These are phyloP conservation scores for Pseudodiploospora longispora DNA, from an alignment of 2,329 filamentous ascomycete genomes.

Conservation along the genomic window DNA sequence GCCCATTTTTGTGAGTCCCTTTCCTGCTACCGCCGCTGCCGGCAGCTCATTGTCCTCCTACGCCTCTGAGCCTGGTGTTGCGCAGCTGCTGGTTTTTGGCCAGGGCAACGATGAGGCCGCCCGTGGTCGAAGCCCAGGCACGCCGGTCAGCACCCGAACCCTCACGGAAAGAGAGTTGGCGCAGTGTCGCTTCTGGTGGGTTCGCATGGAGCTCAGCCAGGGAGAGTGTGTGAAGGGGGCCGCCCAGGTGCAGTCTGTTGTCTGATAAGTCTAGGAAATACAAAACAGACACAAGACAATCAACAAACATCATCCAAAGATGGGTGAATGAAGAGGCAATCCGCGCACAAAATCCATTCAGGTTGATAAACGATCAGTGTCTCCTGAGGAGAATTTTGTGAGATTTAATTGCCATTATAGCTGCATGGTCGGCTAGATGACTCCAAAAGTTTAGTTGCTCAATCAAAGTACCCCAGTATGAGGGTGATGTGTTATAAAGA, in stretches of 20 bases:
- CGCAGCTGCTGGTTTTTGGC: constrained; percentile 47
- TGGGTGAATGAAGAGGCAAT: too few species aligned
- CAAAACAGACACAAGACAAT: not conserved
- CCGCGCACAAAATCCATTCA: too few species aligned
- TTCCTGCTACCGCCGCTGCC: constrained; percentile 13
- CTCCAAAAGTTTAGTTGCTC: too few species aligned
- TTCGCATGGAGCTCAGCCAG: constrained; percentile 30
- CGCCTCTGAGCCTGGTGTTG: constrained; percentile 15
- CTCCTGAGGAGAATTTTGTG: too few species aligned
- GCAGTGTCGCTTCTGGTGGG: constrained; percentile 56
- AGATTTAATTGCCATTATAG: too few species aligned
- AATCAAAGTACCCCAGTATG: too few species aligned
- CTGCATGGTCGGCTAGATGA: too few species aligned
- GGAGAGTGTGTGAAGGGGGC: constrained; percentile 13
- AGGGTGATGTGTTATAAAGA: too few species aligned
- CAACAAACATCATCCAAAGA: too few species aligned
- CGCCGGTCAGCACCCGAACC: constrained; percentile 32
- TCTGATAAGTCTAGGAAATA: not conserved
- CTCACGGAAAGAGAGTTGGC: constrained; percentile 36
- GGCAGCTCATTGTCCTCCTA: constrained; percentile 16
- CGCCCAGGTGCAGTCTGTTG: constrained; percentile 1
- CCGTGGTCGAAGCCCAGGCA: constrained; percentile 29
- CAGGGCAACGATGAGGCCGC: constrained; percentile 49
- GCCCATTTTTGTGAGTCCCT: constrained; percentile 36
- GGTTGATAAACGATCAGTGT: too few species aligned